Evolutionary conservation across 257 asterid species (phyloP), one percentile per base, ranked within the genome.

Genomic region (Gardenia jasminoides): DNA sequence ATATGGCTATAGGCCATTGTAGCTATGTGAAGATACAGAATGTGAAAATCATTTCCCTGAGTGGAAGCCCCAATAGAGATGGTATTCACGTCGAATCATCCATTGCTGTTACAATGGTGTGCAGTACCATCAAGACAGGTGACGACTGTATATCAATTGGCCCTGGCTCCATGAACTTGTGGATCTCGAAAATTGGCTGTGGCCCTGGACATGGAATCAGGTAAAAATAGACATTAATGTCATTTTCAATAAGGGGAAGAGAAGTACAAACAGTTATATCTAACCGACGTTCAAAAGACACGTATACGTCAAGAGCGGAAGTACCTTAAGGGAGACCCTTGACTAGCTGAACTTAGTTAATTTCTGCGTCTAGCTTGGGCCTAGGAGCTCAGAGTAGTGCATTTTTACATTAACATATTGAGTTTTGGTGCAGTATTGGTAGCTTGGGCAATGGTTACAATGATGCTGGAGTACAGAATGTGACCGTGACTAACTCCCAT

Each of bases 201-300:
- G 97, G 97, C 64, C 97, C 97, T 1, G 95, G 97, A 12, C 97
- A 93, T 30, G 96, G 97, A 39, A 90, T 92, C 69, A 92, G 97
- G 96, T 90, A 78, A 9, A 20, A 9, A 16, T n/a, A n/a, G n/a
- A n/a, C n/a, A n/a, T n/a, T n/a, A n/a, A n/a, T n/a, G n/a, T n/a
- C n/a, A n/a, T n/a, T n/a, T n/a, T n/a, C n/a, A n/a, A n/a, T n/a
- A 36, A 36, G 41, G 41, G 41, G 2, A 36, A 2, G 41, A 36
- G 2, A 36, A 36, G 2, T 36, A 36, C 41, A 36, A 36, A 4
- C 41, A 36, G 4, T 36, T 36, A 4, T 36, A 36, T 36, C 41
- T 36, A 36, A 36, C 41, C 41, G 4, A 0, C 3, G 4, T 36
- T 36, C 2, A 3, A 36, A 36, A 2, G 4, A 0, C 41, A 36